These are phyloP conservation scores for Aurinia saxatilis DNA, from an alignment of 345 rosid species.

Conservation along the genomic window DNA sequence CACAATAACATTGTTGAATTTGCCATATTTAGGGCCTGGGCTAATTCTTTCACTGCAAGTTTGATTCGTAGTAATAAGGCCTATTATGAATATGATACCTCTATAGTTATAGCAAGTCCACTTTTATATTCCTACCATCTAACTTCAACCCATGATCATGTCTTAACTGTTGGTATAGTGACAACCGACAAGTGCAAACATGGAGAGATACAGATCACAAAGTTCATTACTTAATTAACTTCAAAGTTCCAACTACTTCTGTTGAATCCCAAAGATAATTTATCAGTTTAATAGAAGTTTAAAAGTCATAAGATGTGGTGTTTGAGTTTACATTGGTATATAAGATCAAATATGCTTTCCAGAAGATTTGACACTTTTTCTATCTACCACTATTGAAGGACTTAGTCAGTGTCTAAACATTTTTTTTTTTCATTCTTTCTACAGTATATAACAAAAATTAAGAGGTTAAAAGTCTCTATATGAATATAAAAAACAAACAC, in stretches of 20 bases:
- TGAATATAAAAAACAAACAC: no score
- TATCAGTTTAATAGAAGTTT: not conserved
- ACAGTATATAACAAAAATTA: no score
- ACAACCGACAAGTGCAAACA: not conserved
- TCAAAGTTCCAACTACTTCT: not conserved
- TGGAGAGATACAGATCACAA: not conserved
- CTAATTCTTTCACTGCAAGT: no score
- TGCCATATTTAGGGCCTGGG: no score
- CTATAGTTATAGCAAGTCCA: not conserved
- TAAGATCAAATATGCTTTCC: slow-evolving; percentile 6
- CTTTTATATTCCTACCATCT: not conserved
- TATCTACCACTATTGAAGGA: not conserved
- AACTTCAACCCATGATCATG: not conserved
- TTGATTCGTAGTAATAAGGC: not conserved
- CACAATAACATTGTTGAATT: no score
- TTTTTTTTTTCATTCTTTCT: no score
- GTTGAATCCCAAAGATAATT: not conserved
- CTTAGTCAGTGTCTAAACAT: not conserved
- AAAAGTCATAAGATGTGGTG: not conserved
- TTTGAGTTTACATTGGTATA: not conserved
- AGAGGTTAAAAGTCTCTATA: no score
- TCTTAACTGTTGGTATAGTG: not conserved
- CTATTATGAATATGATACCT: not conserved
- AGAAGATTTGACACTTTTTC: not conserved
- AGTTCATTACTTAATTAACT: not conserved